These are phyloP conservation scores for Neopestalotiopsis sp. DNA, from an alignment of 2,329 filamentous ascomycete species.

Conservation along the genomic window DNA sequence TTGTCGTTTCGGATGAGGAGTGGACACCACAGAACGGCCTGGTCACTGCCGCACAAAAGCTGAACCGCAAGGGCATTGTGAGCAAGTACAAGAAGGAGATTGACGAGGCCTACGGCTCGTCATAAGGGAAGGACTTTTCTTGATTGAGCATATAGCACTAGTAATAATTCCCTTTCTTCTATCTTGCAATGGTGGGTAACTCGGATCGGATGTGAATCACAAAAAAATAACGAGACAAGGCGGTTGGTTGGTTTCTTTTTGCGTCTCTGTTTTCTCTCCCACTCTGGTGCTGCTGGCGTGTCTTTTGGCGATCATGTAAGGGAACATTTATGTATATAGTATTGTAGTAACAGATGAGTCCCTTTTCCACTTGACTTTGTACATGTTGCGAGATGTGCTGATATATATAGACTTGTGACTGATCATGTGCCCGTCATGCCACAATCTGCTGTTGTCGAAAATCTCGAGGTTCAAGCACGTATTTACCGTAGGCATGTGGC, in stretches of 20 bases:
- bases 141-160: neutral
- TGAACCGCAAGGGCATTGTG: conserved; percentile 72
- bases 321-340: neutral
- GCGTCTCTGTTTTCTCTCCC: neutral
- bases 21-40: conserved; percentile 75
- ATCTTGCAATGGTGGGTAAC: neutral
- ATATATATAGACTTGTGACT: no score
- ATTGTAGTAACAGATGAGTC: neutral
- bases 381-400: no score
- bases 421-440: no score
- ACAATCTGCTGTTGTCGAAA: no score
- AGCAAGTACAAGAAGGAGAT: conserved; percentile 66
- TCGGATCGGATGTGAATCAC: conserved; percentile 1
- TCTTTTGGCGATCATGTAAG: neutral
- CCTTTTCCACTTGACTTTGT: neutral
- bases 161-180: neutral
- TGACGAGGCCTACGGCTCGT: conserved; percentile 59
- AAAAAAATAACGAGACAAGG: neutral
- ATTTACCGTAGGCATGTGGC: neutral
- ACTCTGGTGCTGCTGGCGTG: neutral
- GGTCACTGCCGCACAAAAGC: conserved; percentile 73
- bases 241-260: neutral
- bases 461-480: no score
- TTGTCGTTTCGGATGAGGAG: conserved; percentile 74
- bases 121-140: neutral